Evolutionary conservation across 305 asterid genomes (phyloP), one percentile per base, ranked within the genome.

Genomic region (Rubia peregrina): DNA sequence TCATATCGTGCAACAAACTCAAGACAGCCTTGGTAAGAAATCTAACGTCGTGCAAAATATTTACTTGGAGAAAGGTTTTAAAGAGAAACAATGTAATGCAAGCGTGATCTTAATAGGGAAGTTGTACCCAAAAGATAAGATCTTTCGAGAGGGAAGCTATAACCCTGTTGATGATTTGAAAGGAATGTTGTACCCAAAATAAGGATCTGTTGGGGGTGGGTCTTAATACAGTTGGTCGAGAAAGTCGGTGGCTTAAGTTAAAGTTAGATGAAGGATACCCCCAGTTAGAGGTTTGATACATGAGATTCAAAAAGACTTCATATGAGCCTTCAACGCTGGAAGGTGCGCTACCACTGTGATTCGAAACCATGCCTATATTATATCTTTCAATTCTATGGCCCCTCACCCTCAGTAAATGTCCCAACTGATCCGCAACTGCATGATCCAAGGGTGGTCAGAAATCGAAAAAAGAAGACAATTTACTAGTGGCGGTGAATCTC

Each of bases 311-410:
- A 30, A 30, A 30, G 33, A 3, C 33, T 30, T 1, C 33, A 30
- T 30, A 30, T 30, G 33, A 30, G 33, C 3, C 33, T 75, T 89
- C 97, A 69, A 91, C 87, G 81, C 92, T 88, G 30, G 98, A 96
- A 59, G 98, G 98, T 38, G 98, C 96, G 79, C 95, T 89, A 22
- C 93, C 97, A 75, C 94, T 89, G 41, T 92, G 95, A 70, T 79
- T 84, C 36, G 93, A 90, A 77, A 79, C 84, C 66, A 80, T 71
- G 65, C 68, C 81, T 80, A 80, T 78, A 69, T 65, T 80, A 72
- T 79, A 82, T 16, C 83, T 82, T 42, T 77, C 84, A 71, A 78
- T 69, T 66, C 74, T 78, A 48, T 81, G 88, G 26, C 85, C 87
- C 72, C 22, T 51, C 33, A 30, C 3, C 57, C 86, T 81, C 41